Evolutionary conservation across 768 basidiomycete species (phyloP).

Genomic region (Suillus tomentosus): DNA sequence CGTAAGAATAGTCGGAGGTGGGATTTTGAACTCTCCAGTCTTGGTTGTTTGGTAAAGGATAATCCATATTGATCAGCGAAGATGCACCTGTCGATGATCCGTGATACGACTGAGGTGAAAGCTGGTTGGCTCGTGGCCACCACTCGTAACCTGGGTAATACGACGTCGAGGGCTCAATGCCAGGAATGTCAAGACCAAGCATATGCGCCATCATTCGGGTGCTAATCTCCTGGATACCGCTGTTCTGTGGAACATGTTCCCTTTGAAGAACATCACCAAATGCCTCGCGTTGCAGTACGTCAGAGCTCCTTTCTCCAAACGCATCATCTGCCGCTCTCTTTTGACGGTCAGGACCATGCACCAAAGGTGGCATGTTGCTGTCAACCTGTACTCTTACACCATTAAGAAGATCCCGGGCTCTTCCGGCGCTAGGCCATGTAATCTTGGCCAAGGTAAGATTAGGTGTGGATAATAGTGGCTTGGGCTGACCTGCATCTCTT

Average conservation of each 20-base stretch:
- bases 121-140: constrained; percentile 52
- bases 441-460: constrained; percentile 38
- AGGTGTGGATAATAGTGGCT: constrained; percentile 11
- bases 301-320: constrained; percentile 57
- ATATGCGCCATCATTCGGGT: constrained; percentile 73
- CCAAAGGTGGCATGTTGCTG: constrained; percentile 37
- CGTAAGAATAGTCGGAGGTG: constrained; percentile 22
- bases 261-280: constrained; percentile 32
- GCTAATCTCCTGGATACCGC: constrained; percentile 63
- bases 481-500: constrained; percentile 63
- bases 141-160: constrained; percentile 58
- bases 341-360: constrained; percentile 44
- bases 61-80: constrained; percentile 18
- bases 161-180: constrained; percentile 56
- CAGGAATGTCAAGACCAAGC: constrained; percentile 66
- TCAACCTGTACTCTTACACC: constrained; percentile 62
- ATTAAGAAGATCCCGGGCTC: constrained; percentile 66
- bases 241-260: constrained; percentile 24
- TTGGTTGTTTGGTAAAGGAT: constrained; percentile 18
- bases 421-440: constrained; percentile 71
- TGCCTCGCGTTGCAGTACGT: constrained; percentile 45
- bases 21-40: constrained; percentile 25
- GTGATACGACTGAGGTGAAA: constrained; percentile 18
- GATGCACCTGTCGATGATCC: constrained; percentile 12
- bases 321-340: constrained; percentile 66